Evolutionary conservation across 2,329 filamentous ascomycete species (phyloP).

Genomic region (Akanthomyces lecanii): DNA sequence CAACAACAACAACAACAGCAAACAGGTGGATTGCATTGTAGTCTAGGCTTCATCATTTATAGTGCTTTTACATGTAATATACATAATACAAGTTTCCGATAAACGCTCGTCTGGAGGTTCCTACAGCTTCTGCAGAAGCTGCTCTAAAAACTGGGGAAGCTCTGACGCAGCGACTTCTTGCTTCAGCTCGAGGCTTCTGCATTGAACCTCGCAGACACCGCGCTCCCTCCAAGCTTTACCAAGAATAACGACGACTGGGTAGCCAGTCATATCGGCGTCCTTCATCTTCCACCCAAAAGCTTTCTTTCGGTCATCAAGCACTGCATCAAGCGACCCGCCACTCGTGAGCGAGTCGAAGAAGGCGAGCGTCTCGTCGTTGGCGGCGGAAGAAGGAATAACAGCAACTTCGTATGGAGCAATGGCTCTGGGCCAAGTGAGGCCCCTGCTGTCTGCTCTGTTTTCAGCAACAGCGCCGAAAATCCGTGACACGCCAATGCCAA

Average conservation of each 20-base stretch:
- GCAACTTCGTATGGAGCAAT: constrained; percentile 82
- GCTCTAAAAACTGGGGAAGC: constrained; percentile 37
- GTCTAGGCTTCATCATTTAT: not conserved
- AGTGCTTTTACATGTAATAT: not conserved
- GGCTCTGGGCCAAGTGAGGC: constrained; percentile 80
- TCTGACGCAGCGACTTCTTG: constrained; percentile 51
- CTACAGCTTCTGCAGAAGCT: constrained; percentile 48
- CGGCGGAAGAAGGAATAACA: constrained; percentile 52
- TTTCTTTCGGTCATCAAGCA: constrained; percentile 69
- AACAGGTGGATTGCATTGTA: not conserved
- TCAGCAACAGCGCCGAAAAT: constrained; percentile 85
- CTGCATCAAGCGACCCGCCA: constrained; percentile 49
- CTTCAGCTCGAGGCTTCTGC: constrained; percentile 61
- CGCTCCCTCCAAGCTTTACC: constrained; percentile 64
- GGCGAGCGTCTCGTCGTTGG: constrained; percentile 45
- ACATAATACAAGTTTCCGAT: not conserved
- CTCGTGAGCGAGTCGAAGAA: constrained; percentile 60
- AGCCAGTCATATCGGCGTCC: constrained; percentile 86
- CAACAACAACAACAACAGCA: not conserved
- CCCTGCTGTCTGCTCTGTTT: constrained; percentile 63
- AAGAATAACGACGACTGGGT: constrained; percentile 76
- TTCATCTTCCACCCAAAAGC: constrained; percentile 78
- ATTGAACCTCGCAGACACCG: constrained; percentile 71
- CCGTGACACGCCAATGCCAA: constrained; percentile 89
- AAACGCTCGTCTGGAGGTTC: not conserved